These are phyloP conservation scores for Stipa capillata DNA, from an alignment of 176 grass and related monocot genomes.

Conservation along the genomic window DNA sequence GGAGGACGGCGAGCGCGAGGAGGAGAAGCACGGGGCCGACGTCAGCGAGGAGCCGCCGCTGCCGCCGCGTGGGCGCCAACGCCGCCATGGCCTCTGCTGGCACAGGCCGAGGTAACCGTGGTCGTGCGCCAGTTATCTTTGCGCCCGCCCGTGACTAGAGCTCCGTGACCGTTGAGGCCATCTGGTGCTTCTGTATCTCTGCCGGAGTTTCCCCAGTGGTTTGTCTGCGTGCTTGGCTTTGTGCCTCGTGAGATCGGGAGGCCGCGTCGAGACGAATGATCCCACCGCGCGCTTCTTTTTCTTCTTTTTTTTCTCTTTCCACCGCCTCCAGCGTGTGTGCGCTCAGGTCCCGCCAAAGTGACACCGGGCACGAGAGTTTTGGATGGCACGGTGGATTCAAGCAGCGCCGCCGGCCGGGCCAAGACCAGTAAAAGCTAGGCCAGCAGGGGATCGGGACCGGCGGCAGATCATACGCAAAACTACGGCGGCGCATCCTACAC, in stretches of 20 bases:
- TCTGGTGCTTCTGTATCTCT: neutral
- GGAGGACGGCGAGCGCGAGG: neutral
- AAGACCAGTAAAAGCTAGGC: too few relatives aligned
- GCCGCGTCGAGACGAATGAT: slow-evolving; percentile 16
- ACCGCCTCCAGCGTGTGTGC: slow-evolving; percentile 1
- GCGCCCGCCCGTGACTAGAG: slow-evolving; percentile 6
- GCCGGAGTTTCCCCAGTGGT: neutral
- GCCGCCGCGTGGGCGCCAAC: neutral
- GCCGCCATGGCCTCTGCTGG: slow-evolving; percentile 1
- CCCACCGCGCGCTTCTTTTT: neutral
- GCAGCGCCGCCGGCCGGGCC: neutral
- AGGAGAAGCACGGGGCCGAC: neutral
- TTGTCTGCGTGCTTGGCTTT: neutral
- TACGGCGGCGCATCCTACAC: too few relatives aligned
- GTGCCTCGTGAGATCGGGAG: neutral
- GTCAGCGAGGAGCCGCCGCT: neutral
- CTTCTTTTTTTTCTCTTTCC: neutral
- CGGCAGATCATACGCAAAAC: too few relatives aligned
- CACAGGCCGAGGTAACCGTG: neutral
- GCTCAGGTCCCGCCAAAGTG: neutral
- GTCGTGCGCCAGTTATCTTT: neutral
- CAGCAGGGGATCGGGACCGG: too few relatives aligned
- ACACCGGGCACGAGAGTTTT: neutral
- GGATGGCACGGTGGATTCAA: neutral
- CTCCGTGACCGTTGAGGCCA: neutral